Conservation (phyloP, 1,284 basidiomycete genomes). For the Phlebopus sp. region DNA sequence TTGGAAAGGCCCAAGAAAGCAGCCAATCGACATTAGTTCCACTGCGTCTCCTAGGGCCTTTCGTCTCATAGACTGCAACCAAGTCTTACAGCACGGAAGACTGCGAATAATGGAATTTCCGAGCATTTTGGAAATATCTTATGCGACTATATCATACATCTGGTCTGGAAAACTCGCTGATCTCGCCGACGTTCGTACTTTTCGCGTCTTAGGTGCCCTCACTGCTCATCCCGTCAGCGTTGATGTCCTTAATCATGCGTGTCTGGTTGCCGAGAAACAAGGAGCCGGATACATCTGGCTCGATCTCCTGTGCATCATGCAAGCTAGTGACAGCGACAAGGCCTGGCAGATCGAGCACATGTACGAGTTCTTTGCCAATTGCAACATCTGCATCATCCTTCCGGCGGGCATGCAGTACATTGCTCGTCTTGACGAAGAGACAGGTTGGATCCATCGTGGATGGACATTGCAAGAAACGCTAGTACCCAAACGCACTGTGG, state of each 20-base stretch:
- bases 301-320: constrained; percentile 11
- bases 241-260: constrained; percentile 13
- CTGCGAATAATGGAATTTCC: not conserved
- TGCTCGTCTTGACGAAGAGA: constrained; percentile 16
- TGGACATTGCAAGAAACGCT: constrained; percentile 7
- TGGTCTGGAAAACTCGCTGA: constrained; percentile 13
- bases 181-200: not conserved
- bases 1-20: not conserved
- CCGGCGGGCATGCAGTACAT: constrained; percentile 15
- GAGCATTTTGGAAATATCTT: not conserved
- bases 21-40: not conserved
- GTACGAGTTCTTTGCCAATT: not conserved
- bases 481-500: constrained; percentile 3
- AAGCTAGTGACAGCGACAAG: constrained; percentile 8
- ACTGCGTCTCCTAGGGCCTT: not conserved
- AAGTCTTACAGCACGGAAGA: not conserved
- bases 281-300: constrained; percentile 11
- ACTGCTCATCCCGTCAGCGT: constrained; percentile 17
- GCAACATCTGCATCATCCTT: constrained; percentile 9
- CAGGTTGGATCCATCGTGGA: constrained; percentile 5
- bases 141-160: constrained; percentile 14
- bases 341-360: constrained; percentile 11
- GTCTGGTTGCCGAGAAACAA: constrained; percentile 2
- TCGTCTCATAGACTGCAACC: constrained; percentile 1
- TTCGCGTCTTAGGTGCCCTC: constrained; percentile 15